Evolutionary conservation across 441 rosid species (phyloP), one percentile per base, ranked within the genome.

Genomic region (Sinapis alba): DNA sequence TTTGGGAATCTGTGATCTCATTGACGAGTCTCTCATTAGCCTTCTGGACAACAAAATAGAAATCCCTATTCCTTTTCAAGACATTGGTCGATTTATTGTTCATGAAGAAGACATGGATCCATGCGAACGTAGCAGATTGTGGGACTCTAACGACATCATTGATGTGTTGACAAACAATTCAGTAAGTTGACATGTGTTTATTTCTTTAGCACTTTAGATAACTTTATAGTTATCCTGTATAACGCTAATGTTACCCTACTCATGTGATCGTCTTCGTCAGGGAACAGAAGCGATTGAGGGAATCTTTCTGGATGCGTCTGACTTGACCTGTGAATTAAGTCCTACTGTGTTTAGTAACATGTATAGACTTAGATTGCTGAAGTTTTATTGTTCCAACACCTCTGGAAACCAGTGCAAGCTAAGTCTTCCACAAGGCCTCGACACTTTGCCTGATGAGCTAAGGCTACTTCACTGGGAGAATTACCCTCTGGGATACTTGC

Each of bases 31-130:
- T 19, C 58, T 53, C 58, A 53, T 53, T 10, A 57, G 58, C 26
- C 30, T 79, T 58, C 0, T 32, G 12, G 43, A 7, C 3, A 8
- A 12, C 5, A 21, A 0, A 16, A 7, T 85, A 20, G 19, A 60
- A 26, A 80, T 86, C 69, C 88, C 85, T 59, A 82, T 72, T 65
- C 72, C 83, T 59, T 53, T 73, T 24, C 78, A 77, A 70, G 76
- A 78, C 51, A 51, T 81, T 57, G 82, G 83, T 12, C 30, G 65
- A 69, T 43, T 74, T 1, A 24, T 84, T 59, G 81, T 82, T 24
- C 53, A n/a, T 2, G 0, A 32, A 9, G 80, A 77, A 79, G 47
- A 45, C 1, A 9, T 7, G 45, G 30, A 75, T 19, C 85, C 75
- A 34, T 63, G 60, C 8, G 41, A 45, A 15, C 66, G 78, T 4